phyloP scores from a whole-genome alignment of 148 eudicot species.

The Mesembryanthemum crystallinum region DNA sequence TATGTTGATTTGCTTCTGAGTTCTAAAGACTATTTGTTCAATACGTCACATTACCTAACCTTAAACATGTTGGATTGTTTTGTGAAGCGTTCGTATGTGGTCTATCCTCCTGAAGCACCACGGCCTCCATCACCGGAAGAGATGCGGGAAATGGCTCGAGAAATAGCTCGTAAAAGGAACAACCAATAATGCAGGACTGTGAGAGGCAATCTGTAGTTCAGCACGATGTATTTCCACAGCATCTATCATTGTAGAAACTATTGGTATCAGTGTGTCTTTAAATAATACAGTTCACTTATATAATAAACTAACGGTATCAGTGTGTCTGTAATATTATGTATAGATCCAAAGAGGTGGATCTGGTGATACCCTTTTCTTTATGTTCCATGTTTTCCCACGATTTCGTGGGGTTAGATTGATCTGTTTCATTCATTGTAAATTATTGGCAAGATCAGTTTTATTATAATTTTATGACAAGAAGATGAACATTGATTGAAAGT shows the following conservation, averaged over 20 bases:
- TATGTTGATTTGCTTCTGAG: not conserved
- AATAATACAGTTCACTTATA: not conserved
- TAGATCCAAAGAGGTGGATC: not conserved
- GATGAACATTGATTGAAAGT: too few relatives aligned
- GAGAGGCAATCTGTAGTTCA: not conserved
- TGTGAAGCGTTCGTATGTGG: conserved; percentile 69
- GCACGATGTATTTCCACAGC: too few relatives aligned
- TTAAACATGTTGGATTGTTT: not conserved
- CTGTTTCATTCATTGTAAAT: not conserved
- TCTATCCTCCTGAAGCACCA: conserved; percentile 85
- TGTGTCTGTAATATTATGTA: too few relatives aligned
- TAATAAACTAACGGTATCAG: not conserved
- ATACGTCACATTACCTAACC: not conserved
- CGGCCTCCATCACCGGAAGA: conserved; percentile 92
- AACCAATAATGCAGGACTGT: conserved; percentile 23
- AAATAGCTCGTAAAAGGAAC: conserved; percentile 68
- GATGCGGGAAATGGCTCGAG: conserved; percentile 87
- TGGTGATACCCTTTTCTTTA: not conserved
- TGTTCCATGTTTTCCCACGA: not conserved
- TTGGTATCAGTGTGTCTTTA: not conserved
- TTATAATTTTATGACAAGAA: too few relatives aligned
- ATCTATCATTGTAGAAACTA: not conserved
- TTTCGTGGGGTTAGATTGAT: too few relatives aligned
- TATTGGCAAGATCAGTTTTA: not conserved
- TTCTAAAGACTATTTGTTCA: too few relatives aligned